phyloP scores from a whole-genome alignment of 306 rosid species.

The Parietaria judaica region DNA sequence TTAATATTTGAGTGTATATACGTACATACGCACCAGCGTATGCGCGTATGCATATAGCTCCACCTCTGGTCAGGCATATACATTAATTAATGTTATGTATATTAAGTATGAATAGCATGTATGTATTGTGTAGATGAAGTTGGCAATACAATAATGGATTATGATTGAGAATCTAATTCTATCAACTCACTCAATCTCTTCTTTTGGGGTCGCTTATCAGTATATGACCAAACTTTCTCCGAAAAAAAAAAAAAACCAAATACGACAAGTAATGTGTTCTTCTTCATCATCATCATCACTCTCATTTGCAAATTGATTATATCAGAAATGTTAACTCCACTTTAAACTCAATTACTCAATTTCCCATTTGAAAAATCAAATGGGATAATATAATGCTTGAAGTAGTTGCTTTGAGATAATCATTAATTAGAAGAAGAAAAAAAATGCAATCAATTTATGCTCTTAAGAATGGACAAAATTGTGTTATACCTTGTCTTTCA shows the following conservation, averaged over 20 bases:
- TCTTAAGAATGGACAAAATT: neutral
- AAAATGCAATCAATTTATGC: neutral
- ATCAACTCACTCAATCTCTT: neutral
- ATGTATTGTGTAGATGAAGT: neutral
- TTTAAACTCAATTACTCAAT: neutral
- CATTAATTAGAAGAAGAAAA: neutral
- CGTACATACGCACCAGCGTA: too few relatives aligned
- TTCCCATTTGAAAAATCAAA: neutral
- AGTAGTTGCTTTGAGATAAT: neutral
- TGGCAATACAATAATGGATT: conserved; percentile 2
- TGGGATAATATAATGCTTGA: neutral
- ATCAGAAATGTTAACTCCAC: neutral
- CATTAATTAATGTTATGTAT: too few relatives aligned
- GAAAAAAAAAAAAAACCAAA: too few relatives aligned
- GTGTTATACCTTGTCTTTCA: conserved; percentile 13
- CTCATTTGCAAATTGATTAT: conserved; percentile 5
- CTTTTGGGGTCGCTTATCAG: neutral
- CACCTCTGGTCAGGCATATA: too few relatives aligned
- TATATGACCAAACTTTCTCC: neutral
- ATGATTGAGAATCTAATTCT: conserved; percentile 2
- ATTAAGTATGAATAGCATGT: too few relatives aligned
- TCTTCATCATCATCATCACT: conserved; percentile 6
- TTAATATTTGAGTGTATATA: too few relatives aligned
- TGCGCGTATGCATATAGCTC: too few relatives aligned
- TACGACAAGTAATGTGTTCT: neutral